These are phyloP conservation scores for Ogataea nakhonphanomensis DNA, from an alignment of 805 yeast genomes.

Conservation along the genomic window DNA sequence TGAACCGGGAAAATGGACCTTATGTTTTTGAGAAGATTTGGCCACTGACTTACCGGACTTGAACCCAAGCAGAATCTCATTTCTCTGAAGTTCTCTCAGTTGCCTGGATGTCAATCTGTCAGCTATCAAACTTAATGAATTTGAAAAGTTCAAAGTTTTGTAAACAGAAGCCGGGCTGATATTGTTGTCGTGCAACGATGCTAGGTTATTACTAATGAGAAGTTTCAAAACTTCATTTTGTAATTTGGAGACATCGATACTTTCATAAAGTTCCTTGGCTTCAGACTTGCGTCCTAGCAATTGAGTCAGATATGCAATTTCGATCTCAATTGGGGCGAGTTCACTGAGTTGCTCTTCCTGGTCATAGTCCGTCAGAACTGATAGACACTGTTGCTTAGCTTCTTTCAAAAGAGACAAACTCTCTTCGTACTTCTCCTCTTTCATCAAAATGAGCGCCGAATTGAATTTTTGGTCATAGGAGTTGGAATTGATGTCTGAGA, in stretches of 20 bases:
- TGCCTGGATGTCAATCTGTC: conserved; percentile 40
- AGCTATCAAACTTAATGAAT: conserved; percentile 24
- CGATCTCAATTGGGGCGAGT: conserved; percentile 57
- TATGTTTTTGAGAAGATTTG: conserved; percentile 18
- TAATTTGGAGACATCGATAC: conserved; percentile 29
- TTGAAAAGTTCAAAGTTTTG: conserved; percentile 31
- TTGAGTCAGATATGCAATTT: conserved; percentile 54
- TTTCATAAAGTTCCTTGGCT: conserved; percentile 37
- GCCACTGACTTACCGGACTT: conserved; percentile 34
- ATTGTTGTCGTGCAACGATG: conserved; percentile 26
- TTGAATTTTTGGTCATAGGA: conserved; percentile 63
- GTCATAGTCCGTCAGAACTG: conserved; percentile 37
- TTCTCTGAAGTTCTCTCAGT: conserved; percentile 38
- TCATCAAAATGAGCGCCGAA: conserved; percentile 48
- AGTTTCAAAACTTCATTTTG: conserved; percentile 41
- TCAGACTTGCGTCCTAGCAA: conserved; percentile 33
- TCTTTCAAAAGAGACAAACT: conserved; percentile 43
- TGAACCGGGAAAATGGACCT: conserved; percentile 24
- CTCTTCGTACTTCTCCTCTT: conserved; percentile 35
- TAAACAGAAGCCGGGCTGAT: conserved; percentile 28
- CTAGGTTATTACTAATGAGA: conserved; percentile 43
- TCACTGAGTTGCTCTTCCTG: conserved; percentile 48
- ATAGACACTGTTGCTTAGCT: conserved; percentile 43
- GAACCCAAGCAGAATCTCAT: conserved; percentile 42
- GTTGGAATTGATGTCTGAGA: conserved; percentile 9